Conservation (phyloP, 2,329 filamentous ascomycete species). For the Aspergillus alliaceus region DNA sequence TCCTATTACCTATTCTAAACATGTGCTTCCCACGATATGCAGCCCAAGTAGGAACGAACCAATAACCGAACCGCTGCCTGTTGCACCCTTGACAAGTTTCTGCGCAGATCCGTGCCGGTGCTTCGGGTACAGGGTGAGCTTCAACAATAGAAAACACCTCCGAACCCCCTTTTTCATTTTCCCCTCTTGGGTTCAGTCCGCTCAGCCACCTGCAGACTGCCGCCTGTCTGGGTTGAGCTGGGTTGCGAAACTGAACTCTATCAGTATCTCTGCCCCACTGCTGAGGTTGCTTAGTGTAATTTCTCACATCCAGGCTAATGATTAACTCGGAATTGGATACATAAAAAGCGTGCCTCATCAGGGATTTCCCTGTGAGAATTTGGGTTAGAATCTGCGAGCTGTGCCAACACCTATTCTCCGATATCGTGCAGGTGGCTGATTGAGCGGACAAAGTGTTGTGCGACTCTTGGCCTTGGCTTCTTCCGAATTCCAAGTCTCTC, state of each 20-base stretch:
- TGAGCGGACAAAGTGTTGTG: not conserved
- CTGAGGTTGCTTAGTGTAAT: conserved; percentile 11
- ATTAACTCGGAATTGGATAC: conserved; percentile 1
- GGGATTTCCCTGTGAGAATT: not conserved
- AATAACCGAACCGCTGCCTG: not conserved
- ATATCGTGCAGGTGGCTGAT: conserved; percentile 2
- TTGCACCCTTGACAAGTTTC: not conserved
- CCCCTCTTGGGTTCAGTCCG: not conserved
- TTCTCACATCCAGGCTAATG: conserved; percentile 7
- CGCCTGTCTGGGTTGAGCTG: not conserved
- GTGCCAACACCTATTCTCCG: conserved; percentile 3
- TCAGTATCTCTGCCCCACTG: conserved; percentile 11
- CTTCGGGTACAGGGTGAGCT: not conserved
- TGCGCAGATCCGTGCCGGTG: conserved; percentile 3
- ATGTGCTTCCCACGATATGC: not conserved
- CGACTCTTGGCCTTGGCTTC: not conserved
- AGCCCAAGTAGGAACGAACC: not conserved
- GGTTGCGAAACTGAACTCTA: conserved; percentile 9
- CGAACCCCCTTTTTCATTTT: not conserved
- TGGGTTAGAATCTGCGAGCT: not conserved
- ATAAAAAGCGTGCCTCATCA: not conserved
- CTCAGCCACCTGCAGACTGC: conserved; percentile 6
- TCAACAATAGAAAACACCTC: not conserved
- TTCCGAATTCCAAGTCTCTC: not conserved
- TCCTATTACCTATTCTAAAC: not conserved